phyloP scores from a whole-genome alignment of 169 alveolate genomes.

The Eimeria sp. region DNA sequence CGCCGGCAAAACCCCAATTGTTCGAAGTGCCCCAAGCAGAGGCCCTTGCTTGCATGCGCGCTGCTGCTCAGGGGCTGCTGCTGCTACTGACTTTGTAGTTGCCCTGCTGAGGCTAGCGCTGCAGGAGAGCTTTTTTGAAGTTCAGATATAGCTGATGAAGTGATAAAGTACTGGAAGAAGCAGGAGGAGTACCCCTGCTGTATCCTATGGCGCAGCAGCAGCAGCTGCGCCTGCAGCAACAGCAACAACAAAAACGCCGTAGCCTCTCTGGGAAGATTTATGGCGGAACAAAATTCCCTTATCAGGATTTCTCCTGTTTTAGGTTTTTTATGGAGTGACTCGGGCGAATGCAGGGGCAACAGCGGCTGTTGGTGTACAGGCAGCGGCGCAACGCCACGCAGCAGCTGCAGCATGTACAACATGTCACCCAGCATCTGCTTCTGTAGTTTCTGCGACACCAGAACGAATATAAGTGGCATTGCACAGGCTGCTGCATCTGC shows the following conservation, averaged over 20 bases:
- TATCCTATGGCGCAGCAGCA: conserved; percentile 33
- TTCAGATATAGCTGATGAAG: neutral
- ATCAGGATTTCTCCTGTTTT: neutral
- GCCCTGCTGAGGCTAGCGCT: neutral
- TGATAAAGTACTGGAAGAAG: neutral
- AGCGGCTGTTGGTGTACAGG: conserved; percentile 31
- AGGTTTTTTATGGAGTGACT: neutral
- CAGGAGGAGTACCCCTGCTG: conserved; percentile 28
- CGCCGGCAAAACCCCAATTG: neutral
- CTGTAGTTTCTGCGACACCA: conserved; percentile 19
- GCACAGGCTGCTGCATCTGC: neutral
- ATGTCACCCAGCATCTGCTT: neutral
- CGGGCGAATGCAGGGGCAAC: neutral
- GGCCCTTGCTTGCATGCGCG: conserved; percentile 38
- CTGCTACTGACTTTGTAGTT: neutral
- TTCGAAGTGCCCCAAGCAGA: neutral
- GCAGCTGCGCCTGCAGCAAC: conserved; percentile 63
- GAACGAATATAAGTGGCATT: neutral
- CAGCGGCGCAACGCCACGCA: neutral
- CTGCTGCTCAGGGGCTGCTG: conserved; percentile 26
- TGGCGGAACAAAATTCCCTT: conserved; percentile 7
- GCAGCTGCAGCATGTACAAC: conserved; percentile 44
- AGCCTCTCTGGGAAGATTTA: neutral
- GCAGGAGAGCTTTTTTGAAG: neutral
- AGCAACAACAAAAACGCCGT: conserved; percentile 1